A percentile compares a stretch with the other conserved stretches of the same genome.
These are phyloP conservation scores for Collybiopsis luxurians DNA, from an alignment of 768 basidiomycete species.

Conservation along the genomic window DNA sequence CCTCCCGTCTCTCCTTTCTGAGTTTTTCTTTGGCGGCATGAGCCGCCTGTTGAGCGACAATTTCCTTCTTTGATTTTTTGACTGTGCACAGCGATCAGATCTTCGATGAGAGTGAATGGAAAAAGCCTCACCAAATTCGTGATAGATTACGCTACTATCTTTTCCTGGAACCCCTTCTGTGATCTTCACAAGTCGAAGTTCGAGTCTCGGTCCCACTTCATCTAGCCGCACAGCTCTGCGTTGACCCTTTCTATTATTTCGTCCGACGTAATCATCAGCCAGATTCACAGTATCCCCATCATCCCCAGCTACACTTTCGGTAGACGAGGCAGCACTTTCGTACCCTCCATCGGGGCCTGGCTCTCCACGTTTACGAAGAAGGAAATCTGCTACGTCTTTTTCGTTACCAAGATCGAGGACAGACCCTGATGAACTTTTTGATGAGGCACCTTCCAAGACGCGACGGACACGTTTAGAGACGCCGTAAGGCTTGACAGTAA, in stretches of 20 bases:
- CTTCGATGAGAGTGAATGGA: slow-evolving; percentile 11
- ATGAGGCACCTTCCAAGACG: slow-evolving; percentile 64
- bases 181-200: slow-evolving; percentile 90
- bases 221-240: slow-evolving; percentile 88
- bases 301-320: slow-evolving; percentile 80
- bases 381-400: slow-evolving; percentile 93
- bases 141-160: slow-evolving; percentile 91
- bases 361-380: slow-evolving; percentile 71
- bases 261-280: slow-evolving; percentile 91
- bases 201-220: slow-evolving; percentile 95
- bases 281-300: slow-evolving; percentile 82
- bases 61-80: slow-evolving; percentile 83
- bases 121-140: slow-evolving; percentile 75
- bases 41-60: slow-evolving; percentile 60
- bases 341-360: slow-evolving; percentile 66
- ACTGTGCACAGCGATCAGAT: slow-evolving; percentile 45
- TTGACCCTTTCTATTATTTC: slow-evolving; percentile 91
- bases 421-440: slow-evolving; percentile 31
- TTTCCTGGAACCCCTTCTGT: slow-evolving; percentile 92
- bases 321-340: slow-evolving; percentile 78
- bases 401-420: slow-evolving; percentile 84
- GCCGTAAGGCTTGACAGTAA: slow-evolving; percentile 93
- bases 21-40: slow-evolving; percentile 78
- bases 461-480: slow-evolving; percentile 89
- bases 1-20: slow-evolving; percentile 74